Conservation (phyloP, 129 eudicot species). For the Solidago caesia region DNA sequence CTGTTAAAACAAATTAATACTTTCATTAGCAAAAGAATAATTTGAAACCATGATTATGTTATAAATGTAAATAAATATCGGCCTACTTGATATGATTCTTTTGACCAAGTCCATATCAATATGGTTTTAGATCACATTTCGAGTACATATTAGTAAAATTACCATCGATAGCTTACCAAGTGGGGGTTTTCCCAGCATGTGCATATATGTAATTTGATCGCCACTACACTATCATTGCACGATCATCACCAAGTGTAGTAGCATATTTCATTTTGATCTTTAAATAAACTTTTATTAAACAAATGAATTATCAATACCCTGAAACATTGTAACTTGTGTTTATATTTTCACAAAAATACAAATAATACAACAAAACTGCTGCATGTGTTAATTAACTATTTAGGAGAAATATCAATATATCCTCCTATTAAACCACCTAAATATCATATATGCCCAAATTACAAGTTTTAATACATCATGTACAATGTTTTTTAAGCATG, state of each 20-base stretch:
- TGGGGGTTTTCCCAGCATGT: slow-evolving; percentile 3
- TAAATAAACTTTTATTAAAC: neutral
- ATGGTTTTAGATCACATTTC: neutral
- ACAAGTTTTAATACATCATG: no score
- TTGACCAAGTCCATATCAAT: neutral
- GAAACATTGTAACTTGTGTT: neutral
- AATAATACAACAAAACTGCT: neutral
- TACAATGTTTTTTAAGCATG: no score
- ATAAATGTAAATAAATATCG: neutral
- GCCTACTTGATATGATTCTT: neutral
- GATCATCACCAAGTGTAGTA: neutral
- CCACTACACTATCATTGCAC: neutral
- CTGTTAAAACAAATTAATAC: no score
- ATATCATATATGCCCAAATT: no score
- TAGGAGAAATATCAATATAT: no score
- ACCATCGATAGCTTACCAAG: neutral
- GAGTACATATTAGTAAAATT: neutral
- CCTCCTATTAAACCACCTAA: no score
- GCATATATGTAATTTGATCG: neutral
- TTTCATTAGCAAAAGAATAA: neutral
- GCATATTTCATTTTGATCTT: neutral
- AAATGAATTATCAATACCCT: neutral
- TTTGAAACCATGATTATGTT: neutral
- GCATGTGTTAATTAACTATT: no score
- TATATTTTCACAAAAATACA: no score